Evolutionary conservation across 768 basidiomycete species (phyloP), one percentile per base, ranked within the genome.

Genomic region (Boletus huronensis): DNA sequence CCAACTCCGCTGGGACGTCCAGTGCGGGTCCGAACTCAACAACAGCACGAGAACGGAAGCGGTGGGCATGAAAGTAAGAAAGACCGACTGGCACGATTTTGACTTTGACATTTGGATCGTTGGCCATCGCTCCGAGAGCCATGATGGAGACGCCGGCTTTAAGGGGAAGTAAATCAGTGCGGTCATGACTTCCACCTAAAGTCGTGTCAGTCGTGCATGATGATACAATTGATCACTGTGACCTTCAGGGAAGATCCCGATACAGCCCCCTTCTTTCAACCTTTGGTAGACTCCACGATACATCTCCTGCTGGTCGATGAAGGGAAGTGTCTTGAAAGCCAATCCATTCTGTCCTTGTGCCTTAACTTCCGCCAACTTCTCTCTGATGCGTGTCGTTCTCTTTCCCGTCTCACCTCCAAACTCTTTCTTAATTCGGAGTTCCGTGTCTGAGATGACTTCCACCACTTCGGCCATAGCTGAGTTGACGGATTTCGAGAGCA

Each of bases 241-340:
- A 92, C 95, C 96, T 86, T 98, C 97, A 36, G 97, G 97, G 67
- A 98, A 98, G 59, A 99, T 98, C 43, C 97, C 95, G 57, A 99
- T 95, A 59, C 87, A 85, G 14, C 93, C 93, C 9, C 92, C 92
- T 53, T 88, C 82, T 53, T 83, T 90, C 52, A 98, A 74, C 52
- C 83, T 82, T 66, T 92, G 79, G 70, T 97, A 99, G 5, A 98
- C 97, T 55, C 91, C 80, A 17, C 87, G 83, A 71, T 98, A 99
- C 87, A 97, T 98, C 49, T 91, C 84, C 58, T 89, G 83, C 68
- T 98, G 97, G 74, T 99, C 90, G 57, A 99, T 84, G 67, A 87
- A 87, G 1, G 95, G 93, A 53, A 98, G 72, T 36, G 76, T 77
- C 72, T 94, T 93, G 79, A 85, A 98, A 16, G 84, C 76, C 44